phyloP scores from a whole-genome alignment of 331 rosid genomes.

The Acacia pycnantha region DNA sequence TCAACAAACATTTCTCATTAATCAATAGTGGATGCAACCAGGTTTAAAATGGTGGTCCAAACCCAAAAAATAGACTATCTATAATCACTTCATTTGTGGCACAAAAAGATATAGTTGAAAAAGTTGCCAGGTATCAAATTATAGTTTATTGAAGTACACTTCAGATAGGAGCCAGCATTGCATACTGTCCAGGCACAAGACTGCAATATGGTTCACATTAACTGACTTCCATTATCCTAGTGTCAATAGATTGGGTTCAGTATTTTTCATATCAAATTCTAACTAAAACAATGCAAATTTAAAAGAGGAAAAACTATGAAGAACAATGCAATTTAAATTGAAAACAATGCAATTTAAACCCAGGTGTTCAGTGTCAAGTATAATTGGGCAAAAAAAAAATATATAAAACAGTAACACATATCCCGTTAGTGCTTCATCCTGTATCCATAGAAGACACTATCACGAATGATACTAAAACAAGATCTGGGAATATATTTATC shows the following conservation, averaged over 20 bases:
- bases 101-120: background rate
- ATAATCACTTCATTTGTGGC: constrained; percentile 4
- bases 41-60: constrained; percentile 11
- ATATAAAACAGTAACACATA: background rate
- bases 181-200: background rate
- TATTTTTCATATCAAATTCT: background rate
- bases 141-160: background rate
- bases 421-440: background rate
- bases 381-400: background rate
- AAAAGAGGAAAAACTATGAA: background rate
- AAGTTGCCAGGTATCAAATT: background rate
- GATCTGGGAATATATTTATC: constrained; percentile 11
- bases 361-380: constrained; percentile 2
- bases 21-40: background rate
- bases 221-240: background rate
- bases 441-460: background rate
- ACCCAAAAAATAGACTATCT: constrained; percentile 7
- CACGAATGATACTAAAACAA: background rate
- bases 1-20: background rate
- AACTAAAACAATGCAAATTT: background rate
- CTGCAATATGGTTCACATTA: background rate
- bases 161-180: background rate
- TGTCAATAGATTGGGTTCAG: background rate
- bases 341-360: constrained; percentile 8
- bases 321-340: too few relatives aligned